Conservation (phyloP, 805 yeast species). For the Candida quercuum region DNA sequence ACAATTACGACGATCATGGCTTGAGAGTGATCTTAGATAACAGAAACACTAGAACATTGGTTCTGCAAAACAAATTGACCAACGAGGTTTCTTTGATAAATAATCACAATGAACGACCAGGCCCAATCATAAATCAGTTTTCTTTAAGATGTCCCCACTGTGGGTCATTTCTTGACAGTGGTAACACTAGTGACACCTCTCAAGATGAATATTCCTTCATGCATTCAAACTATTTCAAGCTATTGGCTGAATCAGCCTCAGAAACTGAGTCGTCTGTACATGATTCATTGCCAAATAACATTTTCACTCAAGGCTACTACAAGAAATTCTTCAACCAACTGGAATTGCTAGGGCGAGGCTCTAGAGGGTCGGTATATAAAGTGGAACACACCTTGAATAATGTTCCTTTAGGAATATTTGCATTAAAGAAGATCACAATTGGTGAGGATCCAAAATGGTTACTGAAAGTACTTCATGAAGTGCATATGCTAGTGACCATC, state of each 20-base stretch:
- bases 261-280: neutral
- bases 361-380: constrained; percentile 78
- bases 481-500: constrained; percentile 52
- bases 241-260: constrained; percentile 13
- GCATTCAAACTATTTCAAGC: constrained; percentile 16
- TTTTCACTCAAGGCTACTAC: constrained; percentile 82
- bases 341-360: constrained; percentile 69
- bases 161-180: constrained; percentile 1
- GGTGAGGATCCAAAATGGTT: constrained; percentile 73
- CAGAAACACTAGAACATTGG: constrained; percentile 7
- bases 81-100: constrained; percentile 12
- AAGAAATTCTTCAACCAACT: constrained; percentile 61
- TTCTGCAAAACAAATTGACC: constrained; percentile 10
- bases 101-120: neutral
- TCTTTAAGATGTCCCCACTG: constrained; percentile 12
- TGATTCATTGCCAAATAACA: constrained; percentile 38
- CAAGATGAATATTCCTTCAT: constrained; percentile 1
- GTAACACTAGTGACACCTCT: neutral
- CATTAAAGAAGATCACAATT: constrained; percentile 78
- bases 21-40: constrained; percentile 13
- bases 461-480: constrained; percentile 70
- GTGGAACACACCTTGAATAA: constrained; percentile 79
- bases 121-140: neutral
- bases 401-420: constrained; percentile 70
- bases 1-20: constrained; percentile 1